A percentile compares a stretch with the other conserved stretches of the same genome.
Evolutionary conservation across 768 basidiomycete species (phyloP).

Genomic region (Termitomyces sp.): DNA sequence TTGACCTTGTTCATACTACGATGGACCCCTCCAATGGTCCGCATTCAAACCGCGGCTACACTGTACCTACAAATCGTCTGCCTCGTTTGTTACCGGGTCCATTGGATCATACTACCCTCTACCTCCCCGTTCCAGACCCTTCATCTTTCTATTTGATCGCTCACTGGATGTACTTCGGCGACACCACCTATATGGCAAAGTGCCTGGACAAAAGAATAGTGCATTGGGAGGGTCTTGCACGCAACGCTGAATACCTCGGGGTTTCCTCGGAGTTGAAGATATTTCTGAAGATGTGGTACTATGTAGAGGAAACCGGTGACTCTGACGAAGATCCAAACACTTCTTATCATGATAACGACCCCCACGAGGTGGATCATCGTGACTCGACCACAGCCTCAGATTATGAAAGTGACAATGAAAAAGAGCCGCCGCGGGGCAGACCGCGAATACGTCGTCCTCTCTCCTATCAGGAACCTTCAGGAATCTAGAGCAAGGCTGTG

Average conservation of each 20-base stretch:
- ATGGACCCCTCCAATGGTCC: constrained; percentile 18
- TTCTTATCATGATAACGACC: not conserved
- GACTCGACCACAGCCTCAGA: constrained; percentile 9
- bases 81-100: constrained; percentile 66
- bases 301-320: constrained; percentile 16
- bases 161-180: constrained; percentile 82
- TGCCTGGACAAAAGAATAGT: constrained; percentile 59
- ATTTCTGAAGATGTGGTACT: constrained; percentile 72
- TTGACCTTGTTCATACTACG: constrained; percentile 46
- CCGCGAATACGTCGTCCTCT: constrained; percentile 34
- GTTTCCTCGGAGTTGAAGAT: constrained; percentile 71
- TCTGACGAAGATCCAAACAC: not conserved
- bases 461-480: constrained; percentile 26
- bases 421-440: constrained; percentile 33
- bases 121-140: constrained; percentile 71
- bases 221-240: constrained; percentile 82
- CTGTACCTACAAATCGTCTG: constrained; percentile 45
- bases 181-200: constrained; percentile 56
- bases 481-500: constrained; percentile 16
- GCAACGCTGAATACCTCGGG: constrained; percentile 86
- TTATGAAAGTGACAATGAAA: constrained; percentile 25
- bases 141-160: constrained; percentile 65
- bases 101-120: constrained; percentile 61
- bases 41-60: constrained; percentile 23
- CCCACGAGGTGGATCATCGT: constrained; percentile 14